These are phyloP conservation scores for Yamadazyma siamensis DNA, from an alignment of 1,139 yeast species.

Conservation along the genomic window DNA sequence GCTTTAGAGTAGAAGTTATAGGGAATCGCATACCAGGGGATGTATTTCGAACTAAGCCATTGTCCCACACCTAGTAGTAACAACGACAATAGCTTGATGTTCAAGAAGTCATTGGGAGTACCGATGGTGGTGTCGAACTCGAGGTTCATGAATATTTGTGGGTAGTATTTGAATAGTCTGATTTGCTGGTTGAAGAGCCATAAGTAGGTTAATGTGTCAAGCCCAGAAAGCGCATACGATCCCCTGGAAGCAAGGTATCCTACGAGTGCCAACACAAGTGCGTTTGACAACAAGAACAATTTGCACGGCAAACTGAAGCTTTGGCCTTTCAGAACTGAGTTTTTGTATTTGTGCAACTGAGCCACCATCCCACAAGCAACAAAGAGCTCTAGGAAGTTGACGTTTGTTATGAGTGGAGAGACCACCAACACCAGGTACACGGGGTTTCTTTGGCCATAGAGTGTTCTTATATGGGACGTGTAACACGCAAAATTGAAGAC, in stretches of 20 bases:
- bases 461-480: slow-evolving; percentile 2
- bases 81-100: neutral
- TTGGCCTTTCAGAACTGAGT: slow-evolving; percentile 22
- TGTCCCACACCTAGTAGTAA: slow-evolving; percentile 1
- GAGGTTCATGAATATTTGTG: slow-evolving; percentile 31
- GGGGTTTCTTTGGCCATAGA: slow-evolving; percentile 16
- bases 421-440: slow-evolving; percentile 14
- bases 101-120: neutral
- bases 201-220: slow-evolving; percentile 27
- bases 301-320: slow-evolving; percentile 17
- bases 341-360: slow-evolving; percentile 16
- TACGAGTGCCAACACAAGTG: slow-evolving; percentile 7
- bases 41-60: neutral
- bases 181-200: slow-evolving; percentile 24
- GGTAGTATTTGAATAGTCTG: slow-evolving; percentile 16
- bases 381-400: slow-evolving; percentile 15
- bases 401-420: slow-evolving; percentile 5
- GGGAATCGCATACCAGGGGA: slow-evolving; percentile 23
- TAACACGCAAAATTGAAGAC: slow-evolving; percentile 1
- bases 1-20: slow-evolving; percentile 17
- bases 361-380: slow-evolving; percentile 12
- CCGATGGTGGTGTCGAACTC: slow-evolving; percentile 8
- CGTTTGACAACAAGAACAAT: slow-evolving; percentile 9
- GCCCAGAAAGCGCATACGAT: slow-evolving; percentile 7
- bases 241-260: neutral